A percentile compares a stretch with the other conserved stretches of the same genome.
Conservation (phyloP, 2,329 filamentous ascomycete genomes). For the Drechslerella coelobrocha region DNA sequence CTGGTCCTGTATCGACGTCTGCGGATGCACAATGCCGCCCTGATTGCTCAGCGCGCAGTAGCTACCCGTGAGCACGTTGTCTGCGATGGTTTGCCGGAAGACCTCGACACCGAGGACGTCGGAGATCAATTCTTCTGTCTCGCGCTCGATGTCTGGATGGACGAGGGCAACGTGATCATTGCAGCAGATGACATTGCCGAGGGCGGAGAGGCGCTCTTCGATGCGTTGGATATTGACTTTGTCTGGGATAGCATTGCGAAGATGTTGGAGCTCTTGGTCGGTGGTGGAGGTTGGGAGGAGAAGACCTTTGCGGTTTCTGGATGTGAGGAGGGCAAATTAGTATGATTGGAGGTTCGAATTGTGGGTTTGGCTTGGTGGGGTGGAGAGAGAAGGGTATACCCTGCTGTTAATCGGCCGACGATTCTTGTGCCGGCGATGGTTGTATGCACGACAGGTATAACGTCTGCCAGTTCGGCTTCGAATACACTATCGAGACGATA, state of each 20-base stretch:
- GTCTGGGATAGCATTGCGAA: conserved; percentile 93
- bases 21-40: conserved; percentile 95
- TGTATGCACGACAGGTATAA: conserved; percentile 94
- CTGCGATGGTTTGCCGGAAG: conserved; percentile 91
- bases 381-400: conserved; percentile 63
- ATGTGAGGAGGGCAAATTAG: background rate
- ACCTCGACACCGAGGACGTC: conserved; percentile 90
- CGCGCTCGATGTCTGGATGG: conserved; percentile 93
- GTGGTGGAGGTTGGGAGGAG: conserved; percentile 94
- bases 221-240: conserved; percentile 93
- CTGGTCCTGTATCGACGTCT: conserved; percentile 96
- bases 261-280: conserved; percentile 96
- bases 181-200: conserved; percentile 94
- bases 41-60: conserved; percentile 98
- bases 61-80: conserved; percentile 93
- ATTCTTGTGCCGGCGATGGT: conserved; percentile 97
- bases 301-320: conserved; percentile 90
- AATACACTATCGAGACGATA: conserved; percentile 90
- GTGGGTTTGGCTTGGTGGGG: conserved; percentile 8
- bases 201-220: conserved; percentile 92
- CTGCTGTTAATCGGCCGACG: conserved; percentile 91
- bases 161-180: conserved; percentile 98
- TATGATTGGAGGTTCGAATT: conserved; percentile 3
- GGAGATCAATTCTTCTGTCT: conserved; percentile 98
- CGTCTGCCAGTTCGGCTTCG: conserved; percentile 95